These are phyloP conservation scores for Colletotrichum musae DNA, from an alignment of 2,329 filamentous ascomycete genomes.

Conservation along the genomic window DNA sequence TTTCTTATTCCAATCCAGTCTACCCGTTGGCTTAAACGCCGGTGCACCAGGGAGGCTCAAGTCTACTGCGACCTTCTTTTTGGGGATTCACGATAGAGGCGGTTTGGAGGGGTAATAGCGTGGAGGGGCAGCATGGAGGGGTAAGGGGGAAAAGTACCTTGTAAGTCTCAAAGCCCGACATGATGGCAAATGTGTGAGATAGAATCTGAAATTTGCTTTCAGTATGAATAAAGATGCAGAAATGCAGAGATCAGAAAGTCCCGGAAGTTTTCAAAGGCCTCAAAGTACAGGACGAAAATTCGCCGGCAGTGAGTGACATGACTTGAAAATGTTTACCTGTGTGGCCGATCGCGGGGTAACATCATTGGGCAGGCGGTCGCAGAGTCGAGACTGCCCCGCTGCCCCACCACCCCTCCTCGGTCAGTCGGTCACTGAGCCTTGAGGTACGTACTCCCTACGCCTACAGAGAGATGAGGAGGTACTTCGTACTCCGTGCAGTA, in stretches of 20 bases:
- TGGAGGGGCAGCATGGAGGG: background rate
- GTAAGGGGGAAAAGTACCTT: background rate
- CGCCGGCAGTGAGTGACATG: conserved; percentile 32
- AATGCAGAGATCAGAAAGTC: background rate
- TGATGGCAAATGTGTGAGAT: background rate
- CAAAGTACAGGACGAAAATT: background rate
- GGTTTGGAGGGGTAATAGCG: background rate
- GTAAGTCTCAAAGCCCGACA: conserved; percentile 17
- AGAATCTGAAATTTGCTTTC: too few species aligned
- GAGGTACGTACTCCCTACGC: too few species aligned
- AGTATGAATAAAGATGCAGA: too few species aligned
- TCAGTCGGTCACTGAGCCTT: background rate
- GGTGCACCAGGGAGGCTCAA: too few species aligned
- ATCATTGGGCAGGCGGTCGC: conserved; percentile 30
- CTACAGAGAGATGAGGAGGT: background rate
- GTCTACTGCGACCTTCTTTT: too few species aligned
- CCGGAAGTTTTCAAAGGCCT: background rate
- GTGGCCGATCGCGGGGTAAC: conserved; percentile 29
- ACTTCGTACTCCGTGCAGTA: conserved; percentile 2
- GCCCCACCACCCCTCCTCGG: conserved; percentile 8
- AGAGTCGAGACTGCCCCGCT: conserved; percentile 11
- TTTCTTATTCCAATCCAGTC: background rate
- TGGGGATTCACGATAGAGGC: background rate
- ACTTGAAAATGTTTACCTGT: conserved; percentile 5
- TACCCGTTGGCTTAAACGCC: too few species aligned